Base-by-base conservation (phyloP, 2,329 filamentous ascomycete genomes). In the Scytalidium sp. region DNA sequence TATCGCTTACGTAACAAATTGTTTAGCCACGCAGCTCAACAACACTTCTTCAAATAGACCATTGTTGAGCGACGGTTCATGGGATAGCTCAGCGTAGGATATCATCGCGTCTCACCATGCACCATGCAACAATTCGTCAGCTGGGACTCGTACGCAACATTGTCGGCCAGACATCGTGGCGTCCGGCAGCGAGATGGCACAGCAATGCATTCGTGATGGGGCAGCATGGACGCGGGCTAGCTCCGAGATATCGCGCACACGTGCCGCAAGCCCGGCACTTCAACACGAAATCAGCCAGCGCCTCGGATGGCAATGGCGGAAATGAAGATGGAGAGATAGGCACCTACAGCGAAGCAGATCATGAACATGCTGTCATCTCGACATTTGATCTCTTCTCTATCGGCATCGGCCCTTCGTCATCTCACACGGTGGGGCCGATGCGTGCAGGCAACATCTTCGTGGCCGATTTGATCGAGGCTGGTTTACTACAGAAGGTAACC, bases 331-430 rank as follows among this genome's bases (percentile, higher is more conserved):
- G 62, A 3, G 57, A 68, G 3, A 57, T 66, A 2, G 71, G 72
- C 46, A 70, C 67, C 10, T 76, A 77, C 59, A 76, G 70, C 52
- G 75, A 77, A 55, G 67, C 74, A 1, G 74, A 75, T 43, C 71
- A 75, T 43, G 75, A 77, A 55, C 75, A 77, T 56, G 75, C 75
- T 50, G 75, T 77, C 58, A 77, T 77, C 50, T 77, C 75, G 2
- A 73, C 75, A 0, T 77, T 77, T 53, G 75, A 77, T 57, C 66
- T 77, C 27, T 77, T 77, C 60, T 76, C 74, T 25, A 75, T 77
- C 46, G 75, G 75, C 55, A 76, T 77, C 55, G 75, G 75, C 1
- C 75, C 75, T 10, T 77, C 74, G 0, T 77, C 75, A 2, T 77
- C 74, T 10, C 75, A 77, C 60, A 77, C 75, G 0, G 75, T 77